Base-by-base conservation (phyloP, 1,284 basidiomycete species). In the Puccinia triticina region DNA sequence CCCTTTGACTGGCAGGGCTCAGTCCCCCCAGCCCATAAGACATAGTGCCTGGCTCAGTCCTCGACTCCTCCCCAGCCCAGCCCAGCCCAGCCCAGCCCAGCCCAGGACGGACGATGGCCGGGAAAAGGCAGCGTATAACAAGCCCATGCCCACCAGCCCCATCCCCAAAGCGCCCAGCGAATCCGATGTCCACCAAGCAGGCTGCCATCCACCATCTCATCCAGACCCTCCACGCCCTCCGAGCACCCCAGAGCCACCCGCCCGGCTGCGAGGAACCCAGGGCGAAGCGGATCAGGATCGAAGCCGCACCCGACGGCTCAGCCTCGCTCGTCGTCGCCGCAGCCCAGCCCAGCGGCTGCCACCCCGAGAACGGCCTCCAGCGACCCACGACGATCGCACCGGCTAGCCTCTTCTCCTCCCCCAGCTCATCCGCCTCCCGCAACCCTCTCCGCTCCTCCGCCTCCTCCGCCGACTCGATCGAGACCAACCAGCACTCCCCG, bases 281-380 rank as follows among this genome's bases (percentile, higher is more conserved):
- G 14, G 23, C n/a, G 8, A 74, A 74, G 34, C 50, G 72, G 40
- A 32, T 74, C 50, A 74, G 40, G 23, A 74, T 74, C 50, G 14
- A 74, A n/a, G 46, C 72, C 29, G 72, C 72, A n/a, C 50, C 72
- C 0, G 72, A 74, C 40, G 72, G 72, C 14, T 74, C 72, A 50
- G 72, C 50, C 18, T 55, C 72, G 1, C 34, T 74, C 48, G 72
- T 74, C 26, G 8, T 74, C 29, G 7, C 50, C 18, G 10, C 29
- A 34, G 12, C 71, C 26, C 16, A 53, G 1, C 26, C 57, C 0
- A 59, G 23, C 57, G 10, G 10, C 57, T 29, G 8, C 32, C 8
- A 64, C 61, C n/a, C 34, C 5, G 32, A 64, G 1, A 7, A 0
- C 5, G 32, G 37, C 61, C 37, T 40, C 29, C 37, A 34, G 1